Conservation (phyloP, 768 basidiomycete species). For the Boletus subparvulus region DNA sequence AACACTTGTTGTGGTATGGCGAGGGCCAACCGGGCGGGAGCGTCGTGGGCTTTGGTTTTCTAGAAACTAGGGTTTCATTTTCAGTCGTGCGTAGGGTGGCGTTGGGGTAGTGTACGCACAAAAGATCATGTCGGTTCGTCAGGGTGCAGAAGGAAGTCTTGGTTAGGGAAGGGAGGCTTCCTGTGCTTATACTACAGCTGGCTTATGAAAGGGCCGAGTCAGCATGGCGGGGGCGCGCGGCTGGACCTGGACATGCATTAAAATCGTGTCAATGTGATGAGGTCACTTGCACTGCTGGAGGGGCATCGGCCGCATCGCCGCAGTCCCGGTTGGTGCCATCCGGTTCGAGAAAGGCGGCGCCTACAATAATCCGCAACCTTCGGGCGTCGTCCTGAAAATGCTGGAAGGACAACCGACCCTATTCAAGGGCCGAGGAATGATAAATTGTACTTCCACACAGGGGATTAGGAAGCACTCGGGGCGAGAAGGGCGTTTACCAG, state of each 20-base stretch:
- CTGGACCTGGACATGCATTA: slow-evolving; percentile 31
- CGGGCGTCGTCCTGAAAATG: slow-evolving; percentile 1
- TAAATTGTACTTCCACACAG: neutral
- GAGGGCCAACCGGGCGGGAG: slow-evolving; percentile 38
- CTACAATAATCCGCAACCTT: slow-evolving; percentile 2
- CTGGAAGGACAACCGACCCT: neutral
- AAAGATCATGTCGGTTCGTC: slow-evolving; percentile 27
- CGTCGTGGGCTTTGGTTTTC: slow-evolving; percentile 28
- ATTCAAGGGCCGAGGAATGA: slow-evolving; percentile 3
- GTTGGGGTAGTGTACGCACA: slow-evolving; percentile 18
- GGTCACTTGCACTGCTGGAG: slow-evolving; percentile 24
- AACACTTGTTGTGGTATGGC: slow-evolving; percentile 38
- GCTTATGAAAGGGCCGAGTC: slow-evolving; percentile 29
- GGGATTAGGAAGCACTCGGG: slow-evolving; percentile 3
- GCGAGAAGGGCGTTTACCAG: neutral
- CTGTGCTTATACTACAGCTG: slow-evolving; percentile 15
- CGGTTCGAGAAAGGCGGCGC: slow-evolving; percentile 9
- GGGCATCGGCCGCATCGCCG: slow-evolving; percentile 16
- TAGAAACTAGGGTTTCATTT: slow-evolving; percentile 22
- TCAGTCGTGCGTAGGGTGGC: neutral
- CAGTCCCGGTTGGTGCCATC: slow-evolving; percentile 15
- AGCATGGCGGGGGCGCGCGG: slow-evolving; percentile 14
- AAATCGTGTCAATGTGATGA: slow-evolving; percentile 33
- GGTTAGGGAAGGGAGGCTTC: neutral
- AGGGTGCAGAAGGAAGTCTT: slow-evolving; percentile 6